A percentile compares a stretch with the other conserved stretches of the same genome.
These are phyloP conservation scores for Colletotrichum salicis DNA, from an alignment of 2,329 filamentous ascomycete species.

Conservation along the genomic window DNA sequence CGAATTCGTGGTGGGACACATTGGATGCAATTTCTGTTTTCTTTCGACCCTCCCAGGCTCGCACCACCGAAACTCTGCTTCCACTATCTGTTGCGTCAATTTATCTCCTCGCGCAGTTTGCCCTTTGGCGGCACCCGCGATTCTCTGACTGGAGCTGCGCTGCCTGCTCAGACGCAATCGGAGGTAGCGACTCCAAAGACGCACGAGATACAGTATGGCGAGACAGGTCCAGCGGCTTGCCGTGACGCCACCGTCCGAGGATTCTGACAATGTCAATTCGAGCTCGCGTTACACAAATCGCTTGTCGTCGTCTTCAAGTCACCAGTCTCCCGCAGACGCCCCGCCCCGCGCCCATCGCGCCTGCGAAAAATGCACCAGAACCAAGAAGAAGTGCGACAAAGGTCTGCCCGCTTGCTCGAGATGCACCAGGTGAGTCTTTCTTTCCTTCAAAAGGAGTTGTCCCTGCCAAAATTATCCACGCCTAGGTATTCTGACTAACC, in stretches of 20 bases:
- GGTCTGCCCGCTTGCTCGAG: slow-evolving; percentile 48
- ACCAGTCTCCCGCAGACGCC: slow-evolving; percentile 19
- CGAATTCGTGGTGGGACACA: background rate
- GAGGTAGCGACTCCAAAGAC: background rate
- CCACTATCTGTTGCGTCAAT: background rate
- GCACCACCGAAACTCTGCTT: background rate
- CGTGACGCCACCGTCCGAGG: slow-evolving; percentile 33
- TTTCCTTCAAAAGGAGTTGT: background rate
- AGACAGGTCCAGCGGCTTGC: slow-evolving; percentile 27
- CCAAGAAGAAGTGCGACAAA: slow-evolving; percentile 53
- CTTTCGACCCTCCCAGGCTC: background rate
- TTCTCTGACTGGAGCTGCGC: background rate
- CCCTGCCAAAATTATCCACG: background rate
- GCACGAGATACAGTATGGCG: slow-evolving; percentile 11
- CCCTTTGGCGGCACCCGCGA: background rate
- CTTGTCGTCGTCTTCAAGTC: slow-evolving; percentile 19
- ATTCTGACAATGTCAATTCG: slow-evolving; percentile 31
- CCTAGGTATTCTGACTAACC: background rate
- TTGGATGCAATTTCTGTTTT: background rate
- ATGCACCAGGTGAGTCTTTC: slow-evolving; percentile 44
- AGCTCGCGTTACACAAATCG: slow-evolving; percentile 23
- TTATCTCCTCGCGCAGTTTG: background rate
- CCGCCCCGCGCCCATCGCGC: slow-evolving; percentile 47
- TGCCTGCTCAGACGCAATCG: background rate
- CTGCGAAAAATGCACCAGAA: slow-evolving; percentile 51